Evolutionary conservation across 176 grass and related monocot species (phyloP).

Genomic region (Oryza glaberrima): DNA sequence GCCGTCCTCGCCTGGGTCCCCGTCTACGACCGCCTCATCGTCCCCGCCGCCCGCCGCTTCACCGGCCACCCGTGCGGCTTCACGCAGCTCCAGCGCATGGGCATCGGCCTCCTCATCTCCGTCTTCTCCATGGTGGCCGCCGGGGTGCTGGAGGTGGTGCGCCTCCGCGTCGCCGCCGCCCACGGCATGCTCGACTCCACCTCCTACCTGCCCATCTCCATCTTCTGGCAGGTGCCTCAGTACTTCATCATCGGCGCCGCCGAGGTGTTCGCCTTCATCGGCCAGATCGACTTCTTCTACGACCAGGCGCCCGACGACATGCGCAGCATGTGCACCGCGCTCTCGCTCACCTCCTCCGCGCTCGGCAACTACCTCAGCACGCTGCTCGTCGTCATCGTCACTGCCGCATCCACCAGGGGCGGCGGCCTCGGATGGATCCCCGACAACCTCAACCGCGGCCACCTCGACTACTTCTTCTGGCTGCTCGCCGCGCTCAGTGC

Average conservation of each 20-base stretch:
- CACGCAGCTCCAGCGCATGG: background rate
- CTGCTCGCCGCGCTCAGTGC: slow-evolving; percentile 47
- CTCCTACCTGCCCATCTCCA: slow-evolving; percentile 48
- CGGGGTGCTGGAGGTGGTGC: background rate
- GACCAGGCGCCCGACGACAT: slow-evolving; percentile 37
- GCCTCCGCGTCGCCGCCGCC: slow-evolving; percentile 37
- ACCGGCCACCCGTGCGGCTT: background rate
- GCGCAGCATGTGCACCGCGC: slow-evolving; percentile 15
- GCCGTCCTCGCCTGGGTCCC: background rate
- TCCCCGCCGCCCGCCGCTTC: background rate
- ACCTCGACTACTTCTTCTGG: slow-evolving; percentile 71
- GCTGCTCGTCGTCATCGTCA: slow-evolving; percentile 43
- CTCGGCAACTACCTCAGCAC: slow-evolving; percentile 56
- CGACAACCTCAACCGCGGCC: slow-evolving; percentile 59
- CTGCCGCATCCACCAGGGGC: slow-evolving; percentile 32
- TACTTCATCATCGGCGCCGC: slow-evolving; percentile 46
- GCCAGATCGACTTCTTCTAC: slow-evolving; percentile 36
- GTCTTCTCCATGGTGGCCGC: slow-evolving; percentile 1
- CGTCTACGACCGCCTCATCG: background rate
- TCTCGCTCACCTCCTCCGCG: slow-evolving; percentile 37
- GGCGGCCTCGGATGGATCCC: slow-evolving; percentile 57
- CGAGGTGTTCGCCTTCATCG: slow-evolving; percentile 36
- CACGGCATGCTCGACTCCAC: slow-evolving; percentile 41
- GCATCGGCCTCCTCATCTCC: background rate
- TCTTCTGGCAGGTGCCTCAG: slow-evolving; percentile 77